Evolutionary conservation across 1,139 yeast species (phyloP), one percentile per base, ranked within the genome.

Genomic region (Maudiozyma humilis): DNA sequence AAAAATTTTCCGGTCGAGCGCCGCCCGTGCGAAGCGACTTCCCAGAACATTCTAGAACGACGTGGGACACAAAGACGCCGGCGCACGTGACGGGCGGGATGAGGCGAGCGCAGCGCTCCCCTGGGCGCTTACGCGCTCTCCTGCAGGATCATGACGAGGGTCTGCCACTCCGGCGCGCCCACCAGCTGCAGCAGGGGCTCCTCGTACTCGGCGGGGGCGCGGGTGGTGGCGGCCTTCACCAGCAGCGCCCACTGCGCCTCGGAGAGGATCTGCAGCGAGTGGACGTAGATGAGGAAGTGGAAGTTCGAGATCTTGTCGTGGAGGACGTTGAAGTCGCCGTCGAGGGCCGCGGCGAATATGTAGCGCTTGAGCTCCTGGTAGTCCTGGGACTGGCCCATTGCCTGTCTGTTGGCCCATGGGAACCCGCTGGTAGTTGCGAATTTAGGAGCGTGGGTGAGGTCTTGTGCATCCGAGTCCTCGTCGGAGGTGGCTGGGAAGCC

Each of bases 361-460:
- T 76, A 79, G 29, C 63, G 57, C 37, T 69, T 69, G 38, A 79
- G 54, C 43, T 69, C 70, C n/a, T 57, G 48, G 51, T 84, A 70
- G 51, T 83, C 87, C 59, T 86, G 95, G 3, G 80, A 68, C 19
- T 76, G 77, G 4, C 95, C 95, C 57, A 86, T 61, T 43, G 78
- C 78, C 46, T 77, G 86, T 46, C 96, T 70, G 59, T 87, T 83
- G 55, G 85, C 94, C 60, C 88, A 76, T 2, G 89, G 78, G 65
- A 85, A 89, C 8, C 66, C 60, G 14, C 66, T 55, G 3, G 61
- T 53, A 3, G 64, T 64, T 19, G 61, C 58, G 56, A 80, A 77
- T 3, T 32, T 37, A 12, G 38, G 15, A 2, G 29, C 63, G 3
- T 84, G 80, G 25, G 25, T 7, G 4, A 5, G n/a, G 20, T 20